Evolutionary conservation across 2,329 filamentous ascomycete genomes (phyloP).

Genomic region (Fusarium udum): DNA sequence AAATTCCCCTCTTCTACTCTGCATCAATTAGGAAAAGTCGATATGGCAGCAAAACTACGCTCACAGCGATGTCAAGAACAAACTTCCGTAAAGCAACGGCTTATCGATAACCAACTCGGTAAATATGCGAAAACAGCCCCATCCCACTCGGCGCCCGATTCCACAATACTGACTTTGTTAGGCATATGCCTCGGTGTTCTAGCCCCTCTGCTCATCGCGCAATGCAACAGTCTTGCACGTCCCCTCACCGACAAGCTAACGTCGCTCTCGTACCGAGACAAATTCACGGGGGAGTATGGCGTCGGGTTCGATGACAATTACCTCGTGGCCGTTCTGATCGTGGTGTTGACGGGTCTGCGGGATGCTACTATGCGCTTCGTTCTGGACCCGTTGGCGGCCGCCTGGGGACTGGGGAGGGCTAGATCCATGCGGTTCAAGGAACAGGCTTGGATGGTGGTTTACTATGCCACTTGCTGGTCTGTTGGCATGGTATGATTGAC

Average conservation of each 20-base stretch:
- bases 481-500: slow-evolving; percentile 77
- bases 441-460: slow-evolving; percentile 89
- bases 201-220: slow-evolving; percentile 80
- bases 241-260: slow-evolving; percentile 85
- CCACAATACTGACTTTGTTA: slow-evolving; percentile 35
- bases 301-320: slow-evolving; percentile 82
- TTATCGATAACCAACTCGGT: slow-evolving; percentile 28
- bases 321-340: slow-evolving; percentile 81
- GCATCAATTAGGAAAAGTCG: neutral
- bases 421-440: slow-evolving; percentile 90
- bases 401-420: slow-evolving; percentile 74
- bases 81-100: slow-evolving; percentile 6
- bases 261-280: slow-evolving; percentile 78
- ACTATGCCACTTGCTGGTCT: slow-evolving; percentile 83
- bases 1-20: rapidly evolving
- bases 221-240: slow-evolving; percentile 81
- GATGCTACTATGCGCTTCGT: slow-evolving; percentile 88
- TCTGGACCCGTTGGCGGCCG: slow-evolving; percentile 77
- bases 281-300: slow-evolving; percentile 71
- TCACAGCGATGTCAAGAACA: neutral
- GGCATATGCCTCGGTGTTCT: slow-evolving; percentile 89
- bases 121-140: neutral
- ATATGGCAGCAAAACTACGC: neutral
- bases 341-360: slow-evolving; percentile 86
- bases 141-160: neutral